Evolutionary conservation across 495 filamentous ascomycete genomes (phyloP).

Genomic region (Aspergillus affinis): DNA sequence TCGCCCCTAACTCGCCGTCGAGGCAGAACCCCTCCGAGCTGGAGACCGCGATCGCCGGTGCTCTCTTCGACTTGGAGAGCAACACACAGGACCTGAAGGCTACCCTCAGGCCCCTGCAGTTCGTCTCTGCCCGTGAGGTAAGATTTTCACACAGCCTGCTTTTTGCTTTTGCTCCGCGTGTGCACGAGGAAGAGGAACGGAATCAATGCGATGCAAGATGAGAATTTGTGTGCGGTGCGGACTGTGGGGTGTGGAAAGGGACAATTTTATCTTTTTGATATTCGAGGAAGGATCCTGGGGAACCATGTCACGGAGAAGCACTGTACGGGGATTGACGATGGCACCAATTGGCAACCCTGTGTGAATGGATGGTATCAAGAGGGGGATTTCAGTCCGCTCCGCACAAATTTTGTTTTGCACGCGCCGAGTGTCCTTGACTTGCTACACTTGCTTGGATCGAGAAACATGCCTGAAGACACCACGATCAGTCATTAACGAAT

Average conservation of each 20-base stretch:
- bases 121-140: slow-evolving; percentile 97
- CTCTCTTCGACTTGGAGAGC: slow-evolving; percentile 96
- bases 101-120: slow-evolving; percentile 91
- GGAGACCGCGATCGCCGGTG: slow-evolving; percentile 89
- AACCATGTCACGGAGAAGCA: not conserved
- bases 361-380: not conserved
- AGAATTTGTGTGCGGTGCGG: not conserved
- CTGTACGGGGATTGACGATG: not conserved
- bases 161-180: slow-evolving; percentile 16
- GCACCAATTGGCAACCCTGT: not conserved
- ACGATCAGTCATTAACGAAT: slow-evolving; percentile 1
- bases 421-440: not conserved
- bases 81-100: slow-evolving; percentile 95
- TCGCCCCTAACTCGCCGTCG: slow-evolving; percentile 92
- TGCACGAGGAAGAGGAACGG: not conserved
- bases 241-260: not conserved
- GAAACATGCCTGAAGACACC: not conserved
- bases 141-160: slow-evolving; percentile 44
- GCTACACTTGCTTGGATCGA: too few relatives aligned
- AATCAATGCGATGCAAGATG: not conserved
- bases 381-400: not conserved
- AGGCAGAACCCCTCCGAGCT: slow-evolving; percentile 91
- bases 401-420: not conserved
- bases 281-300: not conserved
- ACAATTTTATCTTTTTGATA: not conserved